Evolutionary conservation across 192 early-diverging fungal species (phyloP).

Genomic region (Coemansia nantahalensis): DNA sequence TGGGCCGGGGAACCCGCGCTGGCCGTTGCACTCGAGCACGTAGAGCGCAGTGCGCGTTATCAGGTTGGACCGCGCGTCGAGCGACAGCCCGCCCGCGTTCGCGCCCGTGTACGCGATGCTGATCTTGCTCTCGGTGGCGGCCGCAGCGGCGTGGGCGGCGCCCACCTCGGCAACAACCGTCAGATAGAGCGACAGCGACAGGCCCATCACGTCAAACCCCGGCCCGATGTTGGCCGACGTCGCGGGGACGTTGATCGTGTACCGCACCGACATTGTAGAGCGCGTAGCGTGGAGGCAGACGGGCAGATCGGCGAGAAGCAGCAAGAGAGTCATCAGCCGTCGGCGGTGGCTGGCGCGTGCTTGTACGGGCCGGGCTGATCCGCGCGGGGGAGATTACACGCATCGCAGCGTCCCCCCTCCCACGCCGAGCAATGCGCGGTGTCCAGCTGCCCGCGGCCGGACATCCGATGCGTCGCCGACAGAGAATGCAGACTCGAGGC

Average conservation of each 20-base stretch:
- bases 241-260: conserved; percentile 78
- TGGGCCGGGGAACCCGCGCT: conserved; percentile 58
- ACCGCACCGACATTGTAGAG: conserved; percentile 10
- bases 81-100: conserved; percentile 70
- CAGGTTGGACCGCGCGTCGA: conserved; percentile 76
- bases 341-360: too few species aligned
- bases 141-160: not conserved
- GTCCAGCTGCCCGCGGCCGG: too few species aligned
- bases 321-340: too few species aligned
- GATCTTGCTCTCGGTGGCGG: not conserved
- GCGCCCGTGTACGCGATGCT: conserved; percentile 44
- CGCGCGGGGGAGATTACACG: too few species aligned
- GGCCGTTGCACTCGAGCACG: conserved; percentile 71
- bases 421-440: too few species aligned
- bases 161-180: conserved; percentile 58
- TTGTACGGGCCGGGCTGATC: too few species aligned
- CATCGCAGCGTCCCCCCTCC: too few species aligned
- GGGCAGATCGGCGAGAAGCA: too few species aligned
- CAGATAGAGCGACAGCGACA: conserved; percentile 86
- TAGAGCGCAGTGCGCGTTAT: conserved; percentile 92
- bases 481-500: too few species aligned
- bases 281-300: too few species aligned
- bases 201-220: conserved; percentile 94
- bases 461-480: too few species aligned
- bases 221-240: conserved; percentile 99